Evolutionary conservation across 345 rosid species (phyloP).

Genomic region (Hibiscus syriacus): DNA sequence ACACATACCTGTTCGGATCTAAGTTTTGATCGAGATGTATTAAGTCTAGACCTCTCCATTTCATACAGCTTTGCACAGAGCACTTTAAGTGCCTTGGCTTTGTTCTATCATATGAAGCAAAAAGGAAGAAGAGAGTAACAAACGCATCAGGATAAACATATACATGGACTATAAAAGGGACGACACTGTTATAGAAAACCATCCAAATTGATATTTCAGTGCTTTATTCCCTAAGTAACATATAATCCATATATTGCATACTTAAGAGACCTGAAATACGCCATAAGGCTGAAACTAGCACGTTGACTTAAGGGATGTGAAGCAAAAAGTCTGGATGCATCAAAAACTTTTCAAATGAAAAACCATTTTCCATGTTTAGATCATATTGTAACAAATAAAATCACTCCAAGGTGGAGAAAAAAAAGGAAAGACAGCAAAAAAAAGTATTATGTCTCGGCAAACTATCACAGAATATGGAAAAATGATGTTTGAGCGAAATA

Average conservation of each 20-base stretch:
- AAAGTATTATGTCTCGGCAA: neutral
- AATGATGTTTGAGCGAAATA: neutral
- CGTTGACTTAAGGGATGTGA: neutral
- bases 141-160: neutral
- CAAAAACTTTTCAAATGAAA: neutral
- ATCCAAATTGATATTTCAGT: slow-evolving; percentile 4
- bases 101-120: slow-evolving; percentile 46
- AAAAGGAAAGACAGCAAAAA: neutral
- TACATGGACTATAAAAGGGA: neutral
- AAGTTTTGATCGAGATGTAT: slow-evolving; percentile 62
- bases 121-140: neutral
- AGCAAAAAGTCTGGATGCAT: neutral
- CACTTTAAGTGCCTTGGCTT: slow-evolving; percentile 83
- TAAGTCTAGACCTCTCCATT: slow-evolving; percentile 76
- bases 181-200: neutral
- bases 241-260: neutral
- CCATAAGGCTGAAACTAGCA: neutral
- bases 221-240: neutral
- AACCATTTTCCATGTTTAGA: neutral
- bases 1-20: slow-evolving; percentile 72
- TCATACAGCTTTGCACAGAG: slow-evolving; percentile 91
- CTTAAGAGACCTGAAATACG: neutral
- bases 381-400: neutral
- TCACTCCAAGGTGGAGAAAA: neutral
- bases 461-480: neutral